Conservation (phyloP, 192 early-diverging fungal species). For the Paraglomus occultum region DNA sequence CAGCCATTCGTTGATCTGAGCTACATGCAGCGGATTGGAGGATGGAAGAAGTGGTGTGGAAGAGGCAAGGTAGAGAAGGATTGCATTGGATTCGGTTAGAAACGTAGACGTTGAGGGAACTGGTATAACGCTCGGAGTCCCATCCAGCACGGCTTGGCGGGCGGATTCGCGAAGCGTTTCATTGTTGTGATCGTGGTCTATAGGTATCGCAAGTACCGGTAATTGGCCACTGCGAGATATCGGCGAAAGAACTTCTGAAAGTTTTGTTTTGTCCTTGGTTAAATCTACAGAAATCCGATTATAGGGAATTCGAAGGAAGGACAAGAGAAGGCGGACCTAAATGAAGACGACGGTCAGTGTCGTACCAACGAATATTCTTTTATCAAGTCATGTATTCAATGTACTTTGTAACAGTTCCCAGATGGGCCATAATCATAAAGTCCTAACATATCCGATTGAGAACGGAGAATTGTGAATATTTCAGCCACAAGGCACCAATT, state of each 20-base stretch:
- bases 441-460: background rate
- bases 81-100: slow-evolving; percentile 24
- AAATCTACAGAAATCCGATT: slow-evolving; percentile 10
- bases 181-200: background rate
- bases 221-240: slow-evolving; percentile 9
- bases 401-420: slow-evolving; percentile 23
- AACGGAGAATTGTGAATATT: background rate
- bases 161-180: background rate
- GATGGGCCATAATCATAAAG: slow-evolving; percentile 14
- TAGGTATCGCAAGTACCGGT: slow-evolving; percentile 9
- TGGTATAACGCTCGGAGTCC: no score
- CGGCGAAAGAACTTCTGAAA: background rate
- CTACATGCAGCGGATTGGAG: slow-evolving; percentile 1
- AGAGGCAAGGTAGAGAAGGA: background rate
- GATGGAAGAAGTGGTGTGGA: slow-evolving; percentile 19
- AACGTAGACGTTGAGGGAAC: background rate
- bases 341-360: background rate
- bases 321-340: slow-evolving; percentile 22
- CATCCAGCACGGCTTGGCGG: background rate
- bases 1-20: slow-evolving; percentile 23
- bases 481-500: no score
- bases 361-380: background rate
- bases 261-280: slow-evolving; percentile 8
- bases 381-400: background rate
- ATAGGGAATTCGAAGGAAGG: slow-evolving; percentile 18